phyloP scores from a whole-genome alignment of 176 grass and related monocot species.

The Aegilops umbellulata region DNA sequence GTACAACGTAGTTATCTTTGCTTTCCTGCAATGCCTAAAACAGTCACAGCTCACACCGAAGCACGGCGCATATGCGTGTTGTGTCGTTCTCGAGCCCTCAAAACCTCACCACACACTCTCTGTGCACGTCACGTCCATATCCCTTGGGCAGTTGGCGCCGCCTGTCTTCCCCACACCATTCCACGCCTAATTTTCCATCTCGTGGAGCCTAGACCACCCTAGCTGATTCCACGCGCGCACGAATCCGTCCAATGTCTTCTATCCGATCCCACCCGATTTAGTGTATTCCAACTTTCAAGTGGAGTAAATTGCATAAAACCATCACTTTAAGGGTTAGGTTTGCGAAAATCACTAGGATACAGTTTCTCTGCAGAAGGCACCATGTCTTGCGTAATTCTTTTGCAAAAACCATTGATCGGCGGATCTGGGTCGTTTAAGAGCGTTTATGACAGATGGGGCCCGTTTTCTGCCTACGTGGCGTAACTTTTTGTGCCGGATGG shows the following conservation, averaged over 20 bases:
- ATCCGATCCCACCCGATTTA: background rate
- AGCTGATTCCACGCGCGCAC: background rate
- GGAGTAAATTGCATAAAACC: too few species aligned
- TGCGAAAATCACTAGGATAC: too few species aligned
- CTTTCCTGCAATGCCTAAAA: background rate
- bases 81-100: background rate
- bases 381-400: too few species aligned
- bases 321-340: too few species aligned
- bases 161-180: constrained; percentile 6
- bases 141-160: constrained; percentile 1
- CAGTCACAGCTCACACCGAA: background rate
- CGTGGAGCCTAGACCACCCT: background rate
- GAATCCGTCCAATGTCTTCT: background rate
- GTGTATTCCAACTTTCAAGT: background rate
- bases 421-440: too few species aligned
- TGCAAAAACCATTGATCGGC: too few species aligned
- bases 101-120: background rate
- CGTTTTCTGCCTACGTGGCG: too few species aligned
- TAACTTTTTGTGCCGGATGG: too few species aligned
- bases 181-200: constrained; percentile 31
- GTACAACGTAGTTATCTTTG: too few species aligned
- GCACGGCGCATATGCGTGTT: background rate
- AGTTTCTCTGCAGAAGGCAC: too few species aligned
- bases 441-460: too few species aligned
- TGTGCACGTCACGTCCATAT: background rate